A percentile compares a stretch with the other conserved stretches of the same genome.
These are phyloP conservation scores for Heliamphora ciliata DNA, from an alignment of 179 eudicot species.

Conservation along the genomic window DNA sequence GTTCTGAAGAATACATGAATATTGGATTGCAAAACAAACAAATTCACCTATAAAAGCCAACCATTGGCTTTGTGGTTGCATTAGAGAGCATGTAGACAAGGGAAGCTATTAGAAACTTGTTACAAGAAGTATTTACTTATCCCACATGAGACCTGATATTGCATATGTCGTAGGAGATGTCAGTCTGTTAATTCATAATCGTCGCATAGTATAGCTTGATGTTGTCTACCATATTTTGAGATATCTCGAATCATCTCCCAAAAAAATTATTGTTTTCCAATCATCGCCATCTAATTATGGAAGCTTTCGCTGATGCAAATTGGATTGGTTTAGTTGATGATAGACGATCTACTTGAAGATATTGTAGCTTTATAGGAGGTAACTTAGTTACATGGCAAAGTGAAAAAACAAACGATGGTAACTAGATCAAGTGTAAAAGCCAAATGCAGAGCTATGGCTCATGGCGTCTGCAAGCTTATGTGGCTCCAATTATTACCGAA, in stretches of 20 bases:
- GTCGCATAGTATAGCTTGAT: background rate
- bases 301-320: background rate
- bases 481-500: background rate
- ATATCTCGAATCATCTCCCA: background rate
- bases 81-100: background rate
- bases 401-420: background rate
- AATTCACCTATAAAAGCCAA: background rate
- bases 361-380: background rate
- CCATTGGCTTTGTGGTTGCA: background rate
- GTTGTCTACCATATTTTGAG: background rate
- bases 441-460: background rate
- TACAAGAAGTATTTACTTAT: background rate
- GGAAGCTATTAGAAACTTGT: background rate
- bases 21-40: no score
- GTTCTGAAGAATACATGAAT: no score
- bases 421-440: background rate
- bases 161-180: background rate
- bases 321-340: background rate
- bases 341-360: background rate
- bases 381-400: background rate
- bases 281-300: background rate
- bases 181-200: background rate
- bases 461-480: background rate
- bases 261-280: background rate
- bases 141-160: background rate